Evolutionary conservation across 371 early-diverging fungal genomes (phyloP), one percentile per base, ranked within the genome.

Genomic region (Dipsacomyces acuminosporus): DNA sequence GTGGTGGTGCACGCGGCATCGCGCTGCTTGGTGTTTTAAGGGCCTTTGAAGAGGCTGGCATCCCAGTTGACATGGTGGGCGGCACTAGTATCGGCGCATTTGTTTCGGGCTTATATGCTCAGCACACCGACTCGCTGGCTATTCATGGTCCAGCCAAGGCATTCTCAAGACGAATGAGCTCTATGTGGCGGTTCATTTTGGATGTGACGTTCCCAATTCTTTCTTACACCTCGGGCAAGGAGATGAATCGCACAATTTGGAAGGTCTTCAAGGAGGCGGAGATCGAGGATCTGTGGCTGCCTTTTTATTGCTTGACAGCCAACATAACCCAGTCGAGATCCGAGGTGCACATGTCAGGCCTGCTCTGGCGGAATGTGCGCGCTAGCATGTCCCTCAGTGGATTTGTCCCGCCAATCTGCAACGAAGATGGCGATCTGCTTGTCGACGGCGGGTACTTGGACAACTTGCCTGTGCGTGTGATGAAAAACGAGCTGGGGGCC

Each of bases 371-470:
- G 11, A 97, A 93, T 59, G 84, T 99, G 45, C 84, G 99, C 21
- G 99, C 99, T 1, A 94, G 95, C 45, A 99, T 99, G 99, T 91
- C 95, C 1, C 79, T 99, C 11, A 87, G 94, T 2, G 99, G 98
- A 4, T 91, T 83, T 62, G 76, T 95, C 65, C 96, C 96, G 2
- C 98, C 99, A 0, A 78, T 98, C 22, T 96, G 94, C 67, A 97
- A 98, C 69, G 57, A 51, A 30, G 85, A 91, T 53, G 97, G 95
- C 21, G 83, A 91, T 50, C 82, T 98, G 86, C 77, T 99, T n/a
- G 84, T 99, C 7, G 99, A 99, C 73, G 99, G 99, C 47, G 99
- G 99, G 1, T 99, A 99, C 73, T 81, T 96, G 79, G 98, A 99
- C 77, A 99, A 99, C 75, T 77, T 99, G 56, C 99, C 99, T 0